Base-by-base conservation (phyloP, 306 rosid genomes). In the Comarum palustre region DNA sequence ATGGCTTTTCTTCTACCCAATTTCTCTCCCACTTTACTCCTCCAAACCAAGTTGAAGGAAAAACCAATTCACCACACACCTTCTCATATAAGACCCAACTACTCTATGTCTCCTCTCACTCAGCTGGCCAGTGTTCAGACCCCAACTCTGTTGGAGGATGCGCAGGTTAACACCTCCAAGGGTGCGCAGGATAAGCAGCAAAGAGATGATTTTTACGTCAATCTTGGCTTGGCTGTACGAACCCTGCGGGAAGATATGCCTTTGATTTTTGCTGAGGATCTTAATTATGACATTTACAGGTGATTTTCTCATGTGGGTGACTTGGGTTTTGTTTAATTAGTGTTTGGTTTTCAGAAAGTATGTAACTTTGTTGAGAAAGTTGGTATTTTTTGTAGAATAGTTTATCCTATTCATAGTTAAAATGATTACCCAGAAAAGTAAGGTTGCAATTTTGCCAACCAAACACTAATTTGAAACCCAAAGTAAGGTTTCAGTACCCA, bases 201-300 rank as follows among this genome's bases (percentile, higher is more conserved):
- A 51, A 86, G 81, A 58, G 94, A 87, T 50, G 94, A 94, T 12
- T 94, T 91, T 80, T 94, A 85, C 82, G 77, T 94, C 86, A 94
- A 91, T 70, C 90, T 94, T 73, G 98, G 98, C 70, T 71, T 82
- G 42, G 97, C 97, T 42, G 97, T 94, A 3, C 78, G 98, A 73
- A 91, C 97, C 2, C 92, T 94, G 15, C 96, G 97, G 22, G 98
- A 94, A 61, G 97, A 94, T 75, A 25, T 89, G 42, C 97, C 98
- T 51, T 50, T 82, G 47, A 77, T 94, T 78, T 94, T 94, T 85
- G 29, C 84, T 79, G 84, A 82, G 65, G 98, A 94, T 82, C 97
- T 93, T 83, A 90, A 86, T 77, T 93, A 90, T 79, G 90, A 86
- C 71, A 93, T 93, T 71, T 93, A 93, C 80, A 89, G 98, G 97